A percentile compares a stretch with the other conserved stretches of the same genome.
Evolutionary conservation across 208 protist species (phyloP).

Genomic region (Wallacemonas sp.): DNA sequence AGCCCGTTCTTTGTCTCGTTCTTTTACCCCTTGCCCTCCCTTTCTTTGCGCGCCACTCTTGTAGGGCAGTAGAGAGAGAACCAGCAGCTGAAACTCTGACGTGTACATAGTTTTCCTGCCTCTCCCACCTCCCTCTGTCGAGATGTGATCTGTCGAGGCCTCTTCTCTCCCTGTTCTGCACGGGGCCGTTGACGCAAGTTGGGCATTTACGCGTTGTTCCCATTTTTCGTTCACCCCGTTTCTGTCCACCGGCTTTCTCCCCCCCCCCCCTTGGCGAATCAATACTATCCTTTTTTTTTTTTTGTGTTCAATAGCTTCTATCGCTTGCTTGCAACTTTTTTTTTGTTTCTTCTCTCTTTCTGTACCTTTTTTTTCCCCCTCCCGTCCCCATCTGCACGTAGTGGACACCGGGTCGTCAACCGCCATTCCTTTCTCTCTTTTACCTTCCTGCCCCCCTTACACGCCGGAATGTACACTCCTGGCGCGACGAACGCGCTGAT

Average conservation of each 20-base stretch:
- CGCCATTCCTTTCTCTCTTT: not conserved
- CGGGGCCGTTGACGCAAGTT: no score
- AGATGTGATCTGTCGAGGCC: no score
- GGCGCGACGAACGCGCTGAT: not conserved
- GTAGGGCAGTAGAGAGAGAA: no score
- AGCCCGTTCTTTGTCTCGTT: no score
- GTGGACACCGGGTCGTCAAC: not conserved
- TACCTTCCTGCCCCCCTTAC: no score
- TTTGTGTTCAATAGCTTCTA: conserved; percentile 9
- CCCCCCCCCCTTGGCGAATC: not conserved
- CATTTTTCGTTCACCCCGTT: conserved; percentile 12
- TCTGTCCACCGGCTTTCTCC: not conserved
- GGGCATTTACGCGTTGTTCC: not conserved
- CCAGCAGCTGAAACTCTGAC: no score
- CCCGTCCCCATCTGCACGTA: not conserved
- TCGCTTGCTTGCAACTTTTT: not conserved
- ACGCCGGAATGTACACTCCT: conserved; percentile 5
- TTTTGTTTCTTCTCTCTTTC: not conserved
- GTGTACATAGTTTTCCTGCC: no score
- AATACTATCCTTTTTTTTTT: conserved; percentile 12
- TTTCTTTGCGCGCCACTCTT: no score
- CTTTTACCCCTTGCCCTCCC: no score
- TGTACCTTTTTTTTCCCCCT: conserved; percentile 12
- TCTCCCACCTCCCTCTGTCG: no score
- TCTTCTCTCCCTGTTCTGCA: no score